Base-by-base conservation (phyloP, 2,329 filamentous ascomycete genomes). In the Colletotrichum sublineola region DNA sequence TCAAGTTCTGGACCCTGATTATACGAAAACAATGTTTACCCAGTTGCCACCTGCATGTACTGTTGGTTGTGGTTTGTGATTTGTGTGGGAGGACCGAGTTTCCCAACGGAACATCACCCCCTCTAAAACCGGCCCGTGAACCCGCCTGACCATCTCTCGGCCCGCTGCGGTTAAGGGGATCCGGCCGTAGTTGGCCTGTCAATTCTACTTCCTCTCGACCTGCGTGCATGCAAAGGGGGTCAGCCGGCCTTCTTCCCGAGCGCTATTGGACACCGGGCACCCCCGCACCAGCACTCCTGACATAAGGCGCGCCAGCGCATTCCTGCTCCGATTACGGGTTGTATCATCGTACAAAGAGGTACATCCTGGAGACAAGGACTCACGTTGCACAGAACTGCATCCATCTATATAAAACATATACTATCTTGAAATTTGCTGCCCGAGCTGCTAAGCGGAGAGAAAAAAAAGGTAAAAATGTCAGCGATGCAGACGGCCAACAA, bases 401-500 rank as follows among this genome's bases (percentile, higher is more conserved):
- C 33, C 33, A n/a, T 38, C 20, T 14, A 38, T 40, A 12, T n/a
- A 15, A 20, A 20, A 24, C 53, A 11, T 8, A 24, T 15, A 24
- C 7, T 2, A 2, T 36, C 14, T n/a, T 38, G 20, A 8, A 6
- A 12, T 38, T 24, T 24, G 0, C 18, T 14, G 40, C 20, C 24
- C 24, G 5, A 42, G 15, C 7, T 6, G 2, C 20, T 9, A 24
- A 48, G 9, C 6, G 24, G 5, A 48, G 2, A 20, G 8, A 8
- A 8, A 9, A 46, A n/a, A 14, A 46, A n/a, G 2, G 1, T n/a
- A 15, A 62, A 15, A 36, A 65, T 73, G 70, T 76, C 75, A 56
- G 77, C 73, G 31, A 86, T 88, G 84, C 78, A 84, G 71, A 77
- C 80, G 20, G 82, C 84, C 62, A 89, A 87, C 76, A 82, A 82